Evolutionary conservation across 768 basidiomycete species (phyloP), one percentile per base, ranked within the genome.

Genomic region (Trametes villosa): DNA sequence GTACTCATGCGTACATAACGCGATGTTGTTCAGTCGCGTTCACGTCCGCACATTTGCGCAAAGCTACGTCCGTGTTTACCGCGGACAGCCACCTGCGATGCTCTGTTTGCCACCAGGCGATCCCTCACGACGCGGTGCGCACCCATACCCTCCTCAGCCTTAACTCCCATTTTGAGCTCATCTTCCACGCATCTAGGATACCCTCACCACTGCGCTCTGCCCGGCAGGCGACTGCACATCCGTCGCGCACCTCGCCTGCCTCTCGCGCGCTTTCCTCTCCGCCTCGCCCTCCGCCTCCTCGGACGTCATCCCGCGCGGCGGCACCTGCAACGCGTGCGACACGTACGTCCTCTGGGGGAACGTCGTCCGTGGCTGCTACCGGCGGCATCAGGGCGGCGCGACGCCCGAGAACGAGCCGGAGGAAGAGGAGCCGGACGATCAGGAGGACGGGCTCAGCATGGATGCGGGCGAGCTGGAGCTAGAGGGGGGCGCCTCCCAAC

Each of bases 261-360:
- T 91, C 11, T 78, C 86, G 4, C 46, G 70, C 5, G 63, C 74
- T 18, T 86, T 86, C 67, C 76, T 83, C 15, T 49, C 46, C 3
- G 51, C 61, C 40, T 60, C 74, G 9, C 13, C 48, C 3, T 53
- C 54, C 3, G 24, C 63, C 4, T 52, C 53, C 22, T 60, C 69
- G 8, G 66, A 67, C 15, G 67, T 89, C 49, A 72, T 89, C 41
- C 88, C 89, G 5, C 79, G 89, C 40, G 88, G 88, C 8, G 89
- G 88, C 7, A 65, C 71, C 24, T 91, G 89, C 66, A 70, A 64
- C 13, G 73, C 75, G 2, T 91, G 89, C 63, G 61, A 68, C 4
- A 69, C 74, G 0, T 89, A 87, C 65, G 78, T 77, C 4, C 77
- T 90, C 0, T 91, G 88, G 88, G 88, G 89, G 6, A 88, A 91